These are phyloP conservation scores for Mycena alexandri DNA, from an alignment of 768 basidiomycete species.

Conservation along the genomic window DNA sequence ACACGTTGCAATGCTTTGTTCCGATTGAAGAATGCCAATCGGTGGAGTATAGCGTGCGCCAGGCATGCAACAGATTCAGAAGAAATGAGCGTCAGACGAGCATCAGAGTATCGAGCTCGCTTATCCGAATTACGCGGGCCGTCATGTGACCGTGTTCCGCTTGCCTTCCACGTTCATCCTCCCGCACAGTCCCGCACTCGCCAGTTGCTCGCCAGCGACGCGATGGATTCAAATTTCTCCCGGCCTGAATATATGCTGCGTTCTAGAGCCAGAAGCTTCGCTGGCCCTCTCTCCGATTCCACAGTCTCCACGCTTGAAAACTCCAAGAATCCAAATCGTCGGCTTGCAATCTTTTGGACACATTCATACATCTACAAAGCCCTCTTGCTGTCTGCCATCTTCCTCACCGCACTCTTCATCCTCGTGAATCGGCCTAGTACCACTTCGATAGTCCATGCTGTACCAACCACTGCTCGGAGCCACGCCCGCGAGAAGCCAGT, in stretches of 20 bases:
- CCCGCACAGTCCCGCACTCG: too few relatives aligned
- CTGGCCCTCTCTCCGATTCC: neutral
- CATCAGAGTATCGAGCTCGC: too few relatives aligned
- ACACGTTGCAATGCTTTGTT: too few relatives aligned
- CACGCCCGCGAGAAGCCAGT: neutral
- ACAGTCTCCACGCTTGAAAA: neutral
- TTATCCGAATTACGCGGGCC: too few relatives aligned
- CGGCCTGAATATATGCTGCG: slow-evolving; percentile 8
- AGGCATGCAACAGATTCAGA: too few relatives aligned
- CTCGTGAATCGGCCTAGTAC: neutral
- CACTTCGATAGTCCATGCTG: neutral
- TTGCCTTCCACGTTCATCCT: too few relatives aligned
- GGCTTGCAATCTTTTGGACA: neutral
- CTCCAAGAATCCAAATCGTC: neutral
- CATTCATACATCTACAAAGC: slow-evolving; percentile 10
- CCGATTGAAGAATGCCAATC: too few relatives aligned
- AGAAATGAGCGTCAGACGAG: too few relatives aligned
- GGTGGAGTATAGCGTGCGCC: too few relatives aligned
- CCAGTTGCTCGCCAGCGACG: too few relatives aligned
- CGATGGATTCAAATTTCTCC: neutral
- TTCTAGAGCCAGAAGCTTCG: slow-evolving; percentile 21
- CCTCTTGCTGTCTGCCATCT: slow-evolving; percentile 5
- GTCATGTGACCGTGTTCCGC: too few relatives aligned
- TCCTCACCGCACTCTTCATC: slow-evolving; percentile 1
- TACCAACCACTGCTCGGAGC: neutral